Base-by-base conservation (phyloP, 2,329 filamentous ascomycete genomes). In the Aspergillus thermomutatus region DNA sequence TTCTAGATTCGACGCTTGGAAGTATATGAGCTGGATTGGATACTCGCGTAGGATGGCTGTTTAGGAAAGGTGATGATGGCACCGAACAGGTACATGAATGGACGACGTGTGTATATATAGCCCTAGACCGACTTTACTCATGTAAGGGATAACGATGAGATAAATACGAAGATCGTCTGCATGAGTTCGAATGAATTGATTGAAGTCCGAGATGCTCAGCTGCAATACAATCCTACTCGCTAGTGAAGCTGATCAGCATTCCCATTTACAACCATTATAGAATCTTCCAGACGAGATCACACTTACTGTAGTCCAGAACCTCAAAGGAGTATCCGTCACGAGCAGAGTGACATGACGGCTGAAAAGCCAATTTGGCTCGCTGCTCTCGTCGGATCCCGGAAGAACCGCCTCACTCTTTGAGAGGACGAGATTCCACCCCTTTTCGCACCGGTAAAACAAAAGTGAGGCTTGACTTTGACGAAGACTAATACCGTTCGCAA, bases 371-470 rank as follows among this genome's bases (percentile, higher is more conserved):
- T 57, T 53, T 57, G 50, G 52, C 45, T 47, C 62, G 53, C 41
- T 63, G 59, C 55, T 57, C 47, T 61, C 60, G 56, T 64, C 59
- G 58, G 63, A 64, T 61, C 60, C 61, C 62, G 62, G 60, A 53
- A 53, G 64, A 60, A 56, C 58, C 69, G 70, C 70, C 70, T 72
- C 70, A 72, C 70, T 72, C 63, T 66, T 68, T 66, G 58, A 52
- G 47, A 55, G 54, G 57, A 64, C 55, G 60, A 66, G 52, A 46
- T 46, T 25, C 43, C 41, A 72, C 66, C 65, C 61, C 61, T 65
- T 69, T 67, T 25, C 9, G 53, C 53, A 37, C 46, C 41, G 52
- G 56, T 52, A 61, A 62, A 46, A 46, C 21, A 46, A 46, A 65
- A 65, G 64, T 67, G 64, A 67, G 64, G 64, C 64, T 64, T 66